These are phyloP conservation scores for Alternaria gaisen DNA, from an alignment of 2,329 filamentous ascomycete species.

Conservation along the genomic window DNA sequence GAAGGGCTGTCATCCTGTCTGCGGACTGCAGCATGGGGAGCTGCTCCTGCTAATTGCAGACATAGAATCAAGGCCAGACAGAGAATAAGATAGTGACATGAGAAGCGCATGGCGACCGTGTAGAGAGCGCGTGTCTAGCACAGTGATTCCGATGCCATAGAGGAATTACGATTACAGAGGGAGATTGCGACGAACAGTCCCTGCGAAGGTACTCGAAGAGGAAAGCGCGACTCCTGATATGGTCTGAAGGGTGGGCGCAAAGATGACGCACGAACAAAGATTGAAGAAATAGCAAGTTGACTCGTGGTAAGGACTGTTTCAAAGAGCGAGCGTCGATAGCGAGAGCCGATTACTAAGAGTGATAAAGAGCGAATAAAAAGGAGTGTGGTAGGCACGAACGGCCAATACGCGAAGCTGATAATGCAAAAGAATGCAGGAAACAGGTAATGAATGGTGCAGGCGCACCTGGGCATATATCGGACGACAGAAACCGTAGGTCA, in stretches of 20 bases:
- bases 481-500: slow-evolving; percentile 26
- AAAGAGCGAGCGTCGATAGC: slow-evolving; percentile 17
- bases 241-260: slow-evolving; percentile 7
- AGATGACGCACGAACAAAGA: slow-evolving; percentile 21
- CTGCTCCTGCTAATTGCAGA: slow-evolving; percentile 34
- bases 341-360: slow-evolving; percentile 23
- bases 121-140: slow-evolving; percentile 22
- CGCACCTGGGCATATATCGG: slow-evolving; percentile 25
- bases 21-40: slow-evolving; percentile 33
- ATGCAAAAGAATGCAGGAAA: slow-evolving; percentile 37
- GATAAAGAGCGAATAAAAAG: slow-evolving; percentile 31
- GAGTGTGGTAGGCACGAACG: slow-evolving; percentile 28
- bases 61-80: slow-evolving; percentile 40
- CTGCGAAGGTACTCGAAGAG: slow-evolving; percentile 10
- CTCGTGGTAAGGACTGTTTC: slow-evolving; percentile 17
- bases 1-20: slow-evolving; percentile 43
- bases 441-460: slow-evolving; percentile 7
- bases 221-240: slow-evolving; percentile 13
- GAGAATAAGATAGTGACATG: slow-evolving; percentile 34
- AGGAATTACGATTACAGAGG: slow-evolving; percentile 29
- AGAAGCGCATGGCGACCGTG: slow-evolving; percentile 38
- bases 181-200: not conserved
- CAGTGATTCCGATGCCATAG: slow-evolving; percentile 34
- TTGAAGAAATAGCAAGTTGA: slow-evolving; percentile 24
- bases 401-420: slow-evolving; percentile 17